Evolutionary conservation across 306 rosid genomes (phyloP).

Genomic region (Inga oerstediana): DNA sequence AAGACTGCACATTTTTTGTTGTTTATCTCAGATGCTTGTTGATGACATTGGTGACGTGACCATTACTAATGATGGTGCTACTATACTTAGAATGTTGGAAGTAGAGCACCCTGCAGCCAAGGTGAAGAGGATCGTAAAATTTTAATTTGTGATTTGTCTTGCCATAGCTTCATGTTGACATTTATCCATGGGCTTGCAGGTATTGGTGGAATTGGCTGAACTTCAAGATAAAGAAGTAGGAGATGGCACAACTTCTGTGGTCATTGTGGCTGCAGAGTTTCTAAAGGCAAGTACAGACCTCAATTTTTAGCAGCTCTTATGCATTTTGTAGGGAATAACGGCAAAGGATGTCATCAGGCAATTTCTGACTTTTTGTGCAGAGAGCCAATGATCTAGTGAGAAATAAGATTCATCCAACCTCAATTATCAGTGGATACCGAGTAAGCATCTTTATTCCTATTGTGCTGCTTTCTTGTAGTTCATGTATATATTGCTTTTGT

Average conservation of each 20-base stretch:
- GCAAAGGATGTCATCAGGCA: not conserved
- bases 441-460: conserved; percentile 40
- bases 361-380: conserved; percentile 37
- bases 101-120: conserved; percentile 99
- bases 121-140: conserved; percentile 39
- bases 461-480: not conserved
- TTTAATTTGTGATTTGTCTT: not conserved
- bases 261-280: conserved; percentile 93
- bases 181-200: conserved; percentile 43
- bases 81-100: conserved; percentile 95
- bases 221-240: conserved; percentile 99
- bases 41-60: conserved; percentile 98
- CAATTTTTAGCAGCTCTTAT: not conserved
- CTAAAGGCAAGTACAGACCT: conserved; percentile 58
- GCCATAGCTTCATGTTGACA: not conserved
- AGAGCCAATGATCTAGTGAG: conserved; percentile 97
- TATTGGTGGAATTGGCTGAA: conserved; percentile 93
- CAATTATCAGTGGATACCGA: conserved; percentile 95
- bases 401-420: conserved; percentile 95
- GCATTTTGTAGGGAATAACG: not conserved
- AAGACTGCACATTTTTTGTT: conserved; percentile 3
- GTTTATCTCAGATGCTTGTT: conserved; percentile 79
- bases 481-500: not conserved
- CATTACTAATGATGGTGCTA: conserved; percentile 95
- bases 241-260: conserved; percentile 99